phyloP scores from a whole-genome alignment of 2,329 filamentous ascomycete species.

The Claviceps arundinis region DNA sequence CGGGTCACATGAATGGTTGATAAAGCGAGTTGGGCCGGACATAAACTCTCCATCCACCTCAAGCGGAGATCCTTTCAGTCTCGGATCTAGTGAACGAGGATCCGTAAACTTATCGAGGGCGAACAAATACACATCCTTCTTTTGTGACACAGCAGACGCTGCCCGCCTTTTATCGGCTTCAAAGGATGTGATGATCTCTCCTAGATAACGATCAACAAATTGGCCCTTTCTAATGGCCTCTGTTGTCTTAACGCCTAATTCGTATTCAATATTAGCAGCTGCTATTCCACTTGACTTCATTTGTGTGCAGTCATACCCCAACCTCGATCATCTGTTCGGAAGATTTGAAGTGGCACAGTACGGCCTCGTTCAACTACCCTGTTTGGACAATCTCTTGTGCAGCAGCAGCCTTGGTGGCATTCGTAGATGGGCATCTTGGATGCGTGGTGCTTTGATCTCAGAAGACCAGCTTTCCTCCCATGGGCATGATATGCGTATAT shows the following conservation, averaged over 20 bases:
- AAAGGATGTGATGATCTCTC: constrained; percentile 49
- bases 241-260: constrained; percentile 47
- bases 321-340: constrained; percentile 57
- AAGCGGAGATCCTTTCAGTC: constrained; percentile 41
- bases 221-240: constrained; percentile 56
- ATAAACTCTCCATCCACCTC: constrained; percentile 62
- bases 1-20: constrained; percentile 71
- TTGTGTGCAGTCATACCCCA: constrained; percentile 47
- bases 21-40: constrained; percentile 67
- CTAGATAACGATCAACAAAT: constrained; percentile 69
- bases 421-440: constrained; percentile 60
- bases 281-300: neutral
- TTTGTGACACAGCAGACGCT: constrained; percentile 37
- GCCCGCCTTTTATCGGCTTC: constrained; percentile 55
- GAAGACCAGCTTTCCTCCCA: constrained; percentile 36
- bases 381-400: constrained; percentile 53
- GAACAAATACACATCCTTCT: constrained; percentile 71
- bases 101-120: constrained; percentile 68
- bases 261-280: neutral
- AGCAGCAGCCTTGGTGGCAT: constrained; percentile 60
- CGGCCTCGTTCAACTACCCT: constrained; percentile 65
- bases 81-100: constrained; percentile 37
- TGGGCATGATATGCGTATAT: constrained; percentile 51
- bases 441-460: constrained; percentile 37
- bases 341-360: constrained; percentile 59